A percentile compares a stretch with the other conserved stretches of the same genome.
Evolutionary conservation across 192 early-diverging fungal species (phyloP).

Genomic region (Entomortierella parvispora): DNA sequence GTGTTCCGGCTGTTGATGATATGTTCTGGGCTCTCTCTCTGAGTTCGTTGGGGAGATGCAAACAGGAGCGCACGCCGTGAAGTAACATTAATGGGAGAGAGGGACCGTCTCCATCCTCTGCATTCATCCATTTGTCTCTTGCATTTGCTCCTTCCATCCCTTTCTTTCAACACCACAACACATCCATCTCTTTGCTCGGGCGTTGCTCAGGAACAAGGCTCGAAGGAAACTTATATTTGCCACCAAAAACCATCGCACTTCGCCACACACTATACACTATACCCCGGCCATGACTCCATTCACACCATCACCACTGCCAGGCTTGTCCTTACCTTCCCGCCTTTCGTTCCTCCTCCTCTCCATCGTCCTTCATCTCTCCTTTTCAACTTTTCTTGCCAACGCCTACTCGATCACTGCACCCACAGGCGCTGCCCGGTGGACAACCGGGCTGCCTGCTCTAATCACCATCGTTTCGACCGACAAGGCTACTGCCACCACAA

Average conservation of each 20-base stretch:
- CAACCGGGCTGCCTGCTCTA: slow-evolving; percentile 14
- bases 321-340: background rate
- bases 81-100: too few species aligned
- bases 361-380: background rate
- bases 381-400: background rate
- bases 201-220: background rate
- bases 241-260: background rate
- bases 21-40: too few species aligned
- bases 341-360: slow-evolving; percentile 1
- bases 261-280: background rate
- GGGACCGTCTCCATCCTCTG: background rate
- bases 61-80: too few species aligned
- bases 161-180: background rate
- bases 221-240: too few species aligned
- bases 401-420: slow-evolving; percentile 21
- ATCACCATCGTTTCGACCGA: slow-evolving; percentile 20
- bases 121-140: background rate
- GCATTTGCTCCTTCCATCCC: background rate
- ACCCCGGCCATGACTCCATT: background rate
- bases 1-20: too few species aligned
- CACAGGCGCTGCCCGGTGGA: slow-evolving; percentile 33
- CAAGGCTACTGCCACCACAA: slow-evolving; percentile 9
- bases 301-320: background rate
- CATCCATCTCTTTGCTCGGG: background rate
- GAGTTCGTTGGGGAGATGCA: too few species aligned